Percentiles rank a stretch among this genome's conserved stretches.
phyloP scores from a whole-genome alignment of 306 rosid genomes.

The Gastrolobium villosum region DNA sequence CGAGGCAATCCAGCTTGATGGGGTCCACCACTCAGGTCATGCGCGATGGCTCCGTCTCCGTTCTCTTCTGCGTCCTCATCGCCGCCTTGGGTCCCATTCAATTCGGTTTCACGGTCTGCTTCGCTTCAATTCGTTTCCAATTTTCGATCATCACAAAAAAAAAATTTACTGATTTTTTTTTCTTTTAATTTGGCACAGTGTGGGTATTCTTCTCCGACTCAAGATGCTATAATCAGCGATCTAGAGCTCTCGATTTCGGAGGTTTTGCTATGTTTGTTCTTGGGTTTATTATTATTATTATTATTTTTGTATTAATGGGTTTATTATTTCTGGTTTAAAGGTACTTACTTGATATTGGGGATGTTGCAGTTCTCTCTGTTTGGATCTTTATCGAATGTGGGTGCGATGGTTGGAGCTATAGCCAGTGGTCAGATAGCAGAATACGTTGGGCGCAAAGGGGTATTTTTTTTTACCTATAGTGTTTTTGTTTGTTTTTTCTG shows the following conservation, averaged over 20 bases:
- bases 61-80: conserved; percentile 83
- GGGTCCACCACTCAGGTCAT: conserved; percentile 66
- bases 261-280: conserved; percentile 49
- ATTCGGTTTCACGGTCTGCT: conserved; percentile 78
- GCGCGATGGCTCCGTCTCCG: conserved; percentile 81
- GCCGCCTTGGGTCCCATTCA: conserved; percentile 91
- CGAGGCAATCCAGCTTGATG: conserved; percentile 73
- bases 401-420: conserved; percentile 93
- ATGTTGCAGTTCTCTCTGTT: conserved; percentile 69
- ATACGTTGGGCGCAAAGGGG: conserved; percentile 88
- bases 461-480: conserved; percentile 38
- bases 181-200: conserved; percentile 46
- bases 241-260: conserved; percentile 75
- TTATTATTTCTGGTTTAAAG: not conserved
- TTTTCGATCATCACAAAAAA: not conserved
- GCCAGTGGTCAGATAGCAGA: conserved; percentile 93
- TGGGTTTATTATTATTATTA: not conserved
- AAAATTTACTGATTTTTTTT: not conserved
- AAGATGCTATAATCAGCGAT: conserved; percentile 65
- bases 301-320: not conserved
- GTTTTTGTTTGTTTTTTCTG: conserved; percentile 10
- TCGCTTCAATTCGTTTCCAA: not conserved
- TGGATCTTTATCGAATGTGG: conserved; percentile 89
- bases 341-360: conserved; percentile 7
- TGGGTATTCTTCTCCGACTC: conserved; percentile 92